These are phyloP conservation scores for Trypanosoma conorhini DNA, from an alignment of 208 protist genomes.

Conservation along the genomic window DNA sequence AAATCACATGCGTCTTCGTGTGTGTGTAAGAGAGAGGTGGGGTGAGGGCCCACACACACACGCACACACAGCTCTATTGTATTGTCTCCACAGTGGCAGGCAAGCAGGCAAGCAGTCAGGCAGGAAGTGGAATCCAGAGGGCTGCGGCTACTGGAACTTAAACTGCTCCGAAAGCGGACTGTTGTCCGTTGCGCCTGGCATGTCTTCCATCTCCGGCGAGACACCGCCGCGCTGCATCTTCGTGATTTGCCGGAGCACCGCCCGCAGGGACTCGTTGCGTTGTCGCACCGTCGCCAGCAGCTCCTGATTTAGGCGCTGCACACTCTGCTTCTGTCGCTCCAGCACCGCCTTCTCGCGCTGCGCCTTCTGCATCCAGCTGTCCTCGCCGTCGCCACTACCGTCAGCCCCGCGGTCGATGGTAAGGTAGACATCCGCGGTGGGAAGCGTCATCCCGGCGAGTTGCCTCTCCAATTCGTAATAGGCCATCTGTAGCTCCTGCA, in stretches of 20 bases:
- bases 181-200: background rate
- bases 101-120: no score
- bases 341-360: slow-evolving; percentile 47
- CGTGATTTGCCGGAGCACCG: slow-evolving; percentile 46
- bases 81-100: background rate
- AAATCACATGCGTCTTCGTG: background rate
- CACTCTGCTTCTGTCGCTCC: slow-evolving; percentile 51
- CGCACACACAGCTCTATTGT: no score
- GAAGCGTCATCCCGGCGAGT: slow-evolving; percentile 37
- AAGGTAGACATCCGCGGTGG: slow-evolving; percentile 55
- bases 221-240: slow-evolving; percentile 18
- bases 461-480: slow-evolving; percentile 48
- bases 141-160: background rate
- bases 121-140: background rate
- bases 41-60: no score
- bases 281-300: slow-evolving; percentile 61
- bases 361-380: slow-evolving; percentile 63
- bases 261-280: slow-evolving; percentile 52
- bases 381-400: background rate
- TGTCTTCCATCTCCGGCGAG: background rate
- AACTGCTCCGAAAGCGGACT: slow-evolving; percentile 6
- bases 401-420: slow-evolving; percentile 40
- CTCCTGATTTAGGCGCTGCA: slow-evolving; percentile 51
- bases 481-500: slow-evolving; percentile 46
- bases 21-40: no score